Conservation (phyloP, 1,284 basidiomycete species). For the Gymnopus androsaceus region DNA sequence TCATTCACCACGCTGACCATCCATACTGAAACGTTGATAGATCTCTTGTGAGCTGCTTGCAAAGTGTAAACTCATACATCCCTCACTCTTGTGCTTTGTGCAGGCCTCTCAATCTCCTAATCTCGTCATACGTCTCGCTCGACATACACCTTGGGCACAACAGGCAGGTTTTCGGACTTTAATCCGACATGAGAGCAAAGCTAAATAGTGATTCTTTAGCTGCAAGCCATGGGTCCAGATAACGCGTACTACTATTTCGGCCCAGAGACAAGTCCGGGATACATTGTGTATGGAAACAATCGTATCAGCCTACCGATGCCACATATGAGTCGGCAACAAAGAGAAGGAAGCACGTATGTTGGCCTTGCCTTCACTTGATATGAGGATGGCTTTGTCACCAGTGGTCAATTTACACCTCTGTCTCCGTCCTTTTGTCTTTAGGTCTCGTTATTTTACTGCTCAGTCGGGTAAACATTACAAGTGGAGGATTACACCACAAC, state of each 20-base stretch:
- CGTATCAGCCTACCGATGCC: slow-evolving; percentile 55
- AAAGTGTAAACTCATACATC: not conserved
- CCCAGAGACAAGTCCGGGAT: slow-evolving; percentile 57
- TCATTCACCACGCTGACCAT: slow-evolving; percentile 19
- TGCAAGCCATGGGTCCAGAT: slow-evolving; percentile 68
- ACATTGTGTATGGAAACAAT: slow-evolving; percentile 69
- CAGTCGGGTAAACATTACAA: slow-evolving; percentile 68
- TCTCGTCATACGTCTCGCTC: slow-evolving; percentile 58
- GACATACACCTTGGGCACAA: slow-evolving; percentile 64
- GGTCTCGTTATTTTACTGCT: slow-evolving; percentile 70
- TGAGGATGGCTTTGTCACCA: not conserved
- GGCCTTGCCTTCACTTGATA: not conserved
- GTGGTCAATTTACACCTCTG: too few relatives aligned
- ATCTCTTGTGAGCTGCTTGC: not conserved
- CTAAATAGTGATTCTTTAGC: too few relatives aligned
- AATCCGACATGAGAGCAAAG: too few relatives aligned
- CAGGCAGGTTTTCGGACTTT: too few relatives aligned
- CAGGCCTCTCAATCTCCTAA: slow-evolving; percentile 60
- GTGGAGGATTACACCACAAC: slow-evolving; percentile 60
- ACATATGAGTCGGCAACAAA: slow-evolving; percentile 55
- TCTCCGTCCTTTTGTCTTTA: slow-evolving; percentile 29
- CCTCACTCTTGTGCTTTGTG: slow-evolving; percentile 6
- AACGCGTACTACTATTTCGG: slow-evolving; percentile 75
- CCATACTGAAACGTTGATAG: slow-evolving; percentile 5
- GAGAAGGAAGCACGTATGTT: slow-evolving; percentile 56